A percentile compares a stretch with the other conserved stretches of the same genome.
Conservation (phyloP, 1,284 basidiomycete species). For the Anthracocystis panici-leucophaei region DNA sequence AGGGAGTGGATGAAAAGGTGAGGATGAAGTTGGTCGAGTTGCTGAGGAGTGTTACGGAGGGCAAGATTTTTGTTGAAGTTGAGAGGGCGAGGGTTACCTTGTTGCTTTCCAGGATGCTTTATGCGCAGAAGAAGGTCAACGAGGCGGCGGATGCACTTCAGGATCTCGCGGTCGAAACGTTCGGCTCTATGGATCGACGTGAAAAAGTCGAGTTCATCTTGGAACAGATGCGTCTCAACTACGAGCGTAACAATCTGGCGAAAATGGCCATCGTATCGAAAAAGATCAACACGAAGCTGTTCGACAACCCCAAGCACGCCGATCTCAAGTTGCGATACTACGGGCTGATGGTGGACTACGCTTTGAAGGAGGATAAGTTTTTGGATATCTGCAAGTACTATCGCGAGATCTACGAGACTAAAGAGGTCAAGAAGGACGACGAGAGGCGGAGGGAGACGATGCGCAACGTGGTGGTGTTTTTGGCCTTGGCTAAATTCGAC, state of each 20-base stretch:
- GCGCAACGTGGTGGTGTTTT: constrained; percentile 88
- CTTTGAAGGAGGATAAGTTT: constrained; percentile 84
- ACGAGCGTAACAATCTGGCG: constrained; percentile 81
- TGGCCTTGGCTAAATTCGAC: constrained; percentile 90
- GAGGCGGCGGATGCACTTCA: constrained; percentile 74
- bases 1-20: constrained; percentile 46
- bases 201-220: constrained; percentile 99
- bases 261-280: constrained; percentile 90
- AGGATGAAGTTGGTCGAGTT: constrained; percentile 75
- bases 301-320: constrained; percentile 88
- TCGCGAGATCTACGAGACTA: constrained; percentile 95
- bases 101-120: constrained; percentile 61
- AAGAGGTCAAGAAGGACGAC: constrained; percentile 81
- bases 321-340: constrained; percentile 96
- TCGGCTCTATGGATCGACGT: constrained; percentile 95
- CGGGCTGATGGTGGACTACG: constrained; percentile 94
- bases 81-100: constrained; percentile 84
- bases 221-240: constrained; percentile 97
- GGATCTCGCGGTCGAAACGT: constrained; percentile 98
- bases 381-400: constrained; percentile 95
- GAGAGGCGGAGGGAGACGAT: constrained; percentile 61
- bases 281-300: constrained; percentile 87
- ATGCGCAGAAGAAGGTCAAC: constrained; percentile 54
- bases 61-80: constrained; percentile 99
- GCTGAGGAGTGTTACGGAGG: constrained; percentile 90